Percentiles rank a stretch among this genome's conserved stretches.
Evolutionary conservation across 805 yeast genomes (phyloP).

Genomic region (Clavispora santaluciae): DNA sequence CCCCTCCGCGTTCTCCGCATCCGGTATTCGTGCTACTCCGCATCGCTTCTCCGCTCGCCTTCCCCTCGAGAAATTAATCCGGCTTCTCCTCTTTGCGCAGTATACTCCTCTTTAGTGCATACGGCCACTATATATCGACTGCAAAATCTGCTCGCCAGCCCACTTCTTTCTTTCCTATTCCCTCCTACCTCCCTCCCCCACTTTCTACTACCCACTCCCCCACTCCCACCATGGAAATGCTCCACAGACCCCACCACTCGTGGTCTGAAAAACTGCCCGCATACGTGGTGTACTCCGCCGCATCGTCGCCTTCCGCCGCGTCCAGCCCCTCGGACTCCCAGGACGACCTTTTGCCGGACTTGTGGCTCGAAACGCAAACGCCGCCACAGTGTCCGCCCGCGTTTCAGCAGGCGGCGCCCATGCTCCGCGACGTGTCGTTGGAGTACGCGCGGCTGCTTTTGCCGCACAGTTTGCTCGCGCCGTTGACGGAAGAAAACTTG

Average conservation of each 20-base stretch:
- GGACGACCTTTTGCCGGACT: slow-evolving; percentile 30
- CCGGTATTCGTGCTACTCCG: neutral
- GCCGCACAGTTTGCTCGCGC: slow-evolving; percentile 21
- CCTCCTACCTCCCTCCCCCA: neutral
- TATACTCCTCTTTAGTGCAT: slow-evolving; percentile 13
- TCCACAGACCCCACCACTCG: neutral
- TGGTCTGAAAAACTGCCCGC: neutral
- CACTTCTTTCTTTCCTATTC: neutral
- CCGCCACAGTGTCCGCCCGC: slow-evolving; percentile 2
- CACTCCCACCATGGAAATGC: slow-evolving; percentile 1
- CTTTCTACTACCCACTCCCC: neutral
- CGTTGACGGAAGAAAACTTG: slow-evolving; percentile 37
- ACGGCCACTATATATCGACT: slow-evolving; percentile 5
- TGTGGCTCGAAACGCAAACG: slow-evolving; percentile 24
- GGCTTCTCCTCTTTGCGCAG: slow-evolving; percentile 9
- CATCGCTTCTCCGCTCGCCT: neutral
- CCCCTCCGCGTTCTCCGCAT: neutral
- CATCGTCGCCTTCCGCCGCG: slow-evolving; percentile 7
- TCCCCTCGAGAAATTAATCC: slow-evolving; percentile 8
- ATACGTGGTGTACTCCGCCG: neutral
- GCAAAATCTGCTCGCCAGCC: slow-evolving; percentile 1
- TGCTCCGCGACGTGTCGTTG: slow-evolving; percentile 20
- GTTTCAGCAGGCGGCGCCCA: slow-evolving; percentile 16
- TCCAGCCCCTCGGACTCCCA: slow-evolving; percentile 9
- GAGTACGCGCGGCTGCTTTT: slow-evolving; percentile 20